Base-by-base conservation (phyloP, 768 basidiomycete genomes). In the Leccinum aurantiacum region DNA sequence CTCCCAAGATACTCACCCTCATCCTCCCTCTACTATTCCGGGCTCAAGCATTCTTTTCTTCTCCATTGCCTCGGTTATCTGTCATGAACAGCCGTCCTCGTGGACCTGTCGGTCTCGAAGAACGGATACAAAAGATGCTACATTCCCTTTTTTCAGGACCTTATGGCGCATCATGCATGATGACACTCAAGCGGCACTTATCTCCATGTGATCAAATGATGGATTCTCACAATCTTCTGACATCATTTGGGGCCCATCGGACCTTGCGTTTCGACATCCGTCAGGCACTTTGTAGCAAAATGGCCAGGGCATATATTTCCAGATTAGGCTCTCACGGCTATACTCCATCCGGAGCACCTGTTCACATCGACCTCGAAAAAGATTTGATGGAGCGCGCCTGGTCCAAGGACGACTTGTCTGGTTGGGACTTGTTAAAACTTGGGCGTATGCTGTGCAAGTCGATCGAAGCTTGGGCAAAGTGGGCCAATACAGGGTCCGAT, bases 1-100 rank as follows among this genome's bases (percentile, higher is more conserved):
- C 86, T 6, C 80, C 86, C 7, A 72, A 72, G 11, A 79, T 82
- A 65, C 80, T 91, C 37, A 69, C 74, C 13, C 65, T 74, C 37
- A 84, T 91, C 55, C 76, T 91, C n/a, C 87, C 88, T 0, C 77
- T 88, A 35, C 82, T 93, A n/a, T 89, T 91, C 67, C 85, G 88
- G 17, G 82, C 82, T 22, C 78, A 89, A 24, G 84, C 87, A 1
- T 85, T 83, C 65, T 88, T 83, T 67, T 77, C 84, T 4, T 80
- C 84, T 3, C 84, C 89, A 2, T 80, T 93, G 15, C 88, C 90
- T 44, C 83, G 87, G 8, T 74, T 93, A 10, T 84, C 87, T 6
- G 76, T 90, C 46, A 77, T 77, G 53, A 69, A 70, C 60, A 70
- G 80, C 38, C 67, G 73, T 24, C 66, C 70, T 3, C 76, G 71